Evolutionary conservation across 2,329 filamentous ascomycete genomes (phyloP).

Genomic region (Apiospora marii): DNA sequence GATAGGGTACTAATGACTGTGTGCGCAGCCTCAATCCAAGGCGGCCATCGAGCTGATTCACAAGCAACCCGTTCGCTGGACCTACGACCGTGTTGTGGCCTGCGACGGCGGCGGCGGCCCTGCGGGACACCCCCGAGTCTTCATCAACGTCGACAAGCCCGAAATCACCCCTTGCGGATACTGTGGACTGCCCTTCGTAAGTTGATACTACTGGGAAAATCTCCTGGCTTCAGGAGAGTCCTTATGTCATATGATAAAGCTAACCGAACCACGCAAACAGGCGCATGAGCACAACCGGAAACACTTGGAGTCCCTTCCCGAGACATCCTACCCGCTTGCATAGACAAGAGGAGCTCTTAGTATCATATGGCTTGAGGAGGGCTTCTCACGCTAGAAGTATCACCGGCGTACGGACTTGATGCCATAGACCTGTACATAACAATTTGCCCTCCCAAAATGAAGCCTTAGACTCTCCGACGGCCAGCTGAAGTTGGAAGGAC

Average conservation of each 20-base stretch:
- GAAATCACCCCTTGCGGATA: conserved; percentile 91
- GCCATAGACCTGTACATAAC: conserved; percentile 22
- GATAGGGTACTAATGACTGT: conserved; percentile 39
- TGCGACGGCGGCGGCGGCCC: conserved; percentile 95
- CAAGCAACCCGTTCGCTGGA: conserved; percentile 93
- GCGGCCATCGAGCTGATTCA: conserved; percentile 96
- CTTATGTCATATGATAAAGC: conserved; percentile 27
- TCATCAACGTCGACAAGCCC: conserved; percentile 98
- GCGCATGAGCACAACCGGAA: conserved; percentile 89
- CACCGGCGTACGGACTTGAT: neutral
- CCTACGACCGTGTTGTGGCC: conserved; percentile 78
- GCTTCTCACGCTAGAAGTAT: conserved; percentile 6
- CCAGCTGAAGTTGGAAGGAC: conserved; percentile 10
- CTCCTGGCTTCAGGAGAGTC: neutral
- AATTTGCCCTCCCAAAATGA: conserved; percentile 6
- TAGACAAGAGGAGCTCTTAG: conserved; percentile 35
- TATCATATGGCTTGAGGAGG: conserved; percentile 2
- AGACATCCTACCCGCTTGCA: conserved; percentile 82
- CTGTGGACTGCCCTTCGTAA: conserved; percentile 91
- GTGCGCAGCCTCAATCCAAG: conserved; percentile 78
- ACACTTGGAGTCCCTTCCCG: conserved; percentile 81
- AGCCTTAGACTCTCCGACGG: conserved; percentile 15
- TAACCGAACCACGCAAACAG: conserved; percentile 53
- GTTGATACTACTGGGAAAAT: conserved; percentile 45
- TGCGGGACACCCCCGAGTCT: conserved; percentile 89